Percentiles rank a stretch among this genome's conserved stretches.
Evolutionary conservation across 176 grass and related monocot genomes (phyloP).

Genomic region (Oryza punctata): DNA sequence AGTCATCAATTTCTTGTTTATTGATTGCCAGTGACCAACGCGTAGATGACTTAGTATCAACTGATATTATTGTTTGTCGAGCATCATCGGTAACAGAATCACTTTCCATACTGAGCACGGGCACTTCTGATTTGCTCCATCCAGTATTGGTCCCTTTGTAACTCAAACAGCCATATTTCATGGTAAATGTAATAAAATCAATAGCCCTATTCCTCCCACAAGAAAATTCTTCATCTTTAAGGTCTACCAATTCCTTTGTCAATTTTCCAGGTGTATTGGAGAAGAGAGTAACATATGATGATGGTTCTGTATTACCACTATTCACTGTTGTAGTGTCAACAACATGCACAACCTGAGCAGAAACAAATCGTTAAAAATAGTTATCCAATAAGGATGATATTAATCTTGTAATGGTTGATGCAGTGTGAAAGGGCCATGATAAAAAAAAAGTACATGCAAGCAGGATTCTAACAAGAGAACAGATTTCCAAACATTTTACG

Average conservation of each 20-base stretch:
- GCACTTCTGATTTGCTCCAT: conserved; percentile 78
- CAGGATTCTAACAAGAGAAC: background rate
- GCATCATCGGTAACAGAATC: conserved; percentile 51
- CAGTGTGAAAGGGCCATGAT: background rate
- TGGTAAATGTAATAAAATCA: conserved; percentile 83
- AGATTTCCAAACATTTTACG: conserved; percentile 9
- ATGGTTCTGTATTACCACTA: conserved; percentile 52
- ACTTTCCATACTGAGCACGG: conserved; percentile 71
- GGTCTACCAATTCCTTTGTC: conserved; percentile 61
- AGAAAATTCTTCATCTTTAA: conserved; percentile 77
- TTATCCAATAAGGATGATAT: background rate
- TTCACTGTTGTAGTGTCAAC: conserved; percentile 68
- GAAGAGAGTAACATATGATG: conserved; percentile 87
- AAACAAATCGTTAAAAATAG: conserved; percentile 25
- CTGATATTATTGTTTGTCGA: conserved; percentile 62
- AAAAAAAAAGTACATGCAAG: background rate
- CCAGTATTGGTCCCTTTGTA: conserved; percentile 58
- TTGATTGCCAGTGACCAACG: conserved; percentile 88
- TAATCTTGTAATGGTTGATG: conserved; percentile 16
- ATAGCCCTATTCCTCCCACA: conserved; percentile 66
- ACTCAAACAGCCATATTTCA: conserved; percentile 92
- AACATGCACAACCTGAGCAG: conserved; percentile 91
- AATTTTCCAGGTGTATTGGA: conserved; percentile 85
- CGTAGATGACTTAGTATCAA: conserved; percentile 76
- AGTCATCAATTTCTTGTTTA: conserved; percentile 74